phyloP scores from a whole-genome alignment of 1,284 basidiomycete species.

The Microbotryum silenes-acaulis region DNA sequence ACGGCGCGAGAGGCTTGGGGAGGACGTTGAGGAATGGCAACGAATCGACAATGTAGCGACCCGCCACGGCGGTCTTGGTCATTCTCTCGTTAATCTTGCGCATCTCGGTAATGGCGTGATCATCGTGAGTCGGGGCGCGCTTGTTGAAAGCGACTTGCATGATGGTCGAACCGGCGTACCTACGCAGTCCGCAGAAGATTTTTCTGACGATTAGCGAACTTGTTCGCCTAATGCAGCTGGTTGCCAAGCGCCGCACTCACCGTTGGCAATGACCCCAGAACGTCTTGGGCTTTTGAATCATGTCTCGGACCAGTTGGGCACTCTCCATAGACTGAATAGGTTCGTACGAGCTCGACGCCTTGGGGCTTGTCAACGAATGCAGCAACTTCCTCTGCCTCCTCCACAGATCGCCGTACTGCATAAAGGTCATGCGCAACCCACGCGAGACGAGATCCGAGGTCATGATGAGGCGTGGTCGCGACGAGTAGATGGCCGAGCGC shows the following conservation, averaged over 20 bases:
- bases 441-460: constrained; percentile 35
- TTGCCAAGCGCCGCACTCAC: neutral
- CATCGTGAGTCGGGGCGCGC: constrained; percentile 31
- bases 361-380: constrained; percentile 32
- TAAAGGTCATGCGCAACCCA: constrained; percentile 36
- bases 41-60: constrained; percentile 36
- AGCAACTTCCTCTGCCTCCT: constrained; percentile 33
- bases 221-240: neutral
- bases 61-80: constrained; percentile 35
- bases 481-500: constrained; percentile 35
- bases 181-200: constrained; percentile 1
- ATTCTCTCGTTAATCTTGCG: constrained; percentile 32
- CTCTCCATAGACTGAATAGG: constrained; percentile 36
- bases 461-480: constrained; percentile 36
- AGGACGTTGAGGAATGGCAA: constrained; percentile 35
- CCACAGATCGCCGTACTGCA: constrained; percentile 36
- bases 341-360: constrained; percentile 33
- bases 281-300: constrained; percentile 28
- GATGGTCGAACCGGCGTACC: constrained; percentile 37
- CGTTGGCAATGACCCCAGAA: constrained; percentile 37
- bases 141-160: constrained; percentile 38
- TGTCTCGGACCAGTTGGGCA: constrained; percentile 33
- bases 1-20: constrained; percentile 33
- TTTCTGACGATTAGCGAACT: neutral
- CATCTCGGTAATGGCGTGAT: constrained; percentile 36